These are phyloP conservation scores for Botrytis fragariae DNA, from an alignment of 2,329 filamentous ascomycete species.

Conservation along the genomic window DNA sequence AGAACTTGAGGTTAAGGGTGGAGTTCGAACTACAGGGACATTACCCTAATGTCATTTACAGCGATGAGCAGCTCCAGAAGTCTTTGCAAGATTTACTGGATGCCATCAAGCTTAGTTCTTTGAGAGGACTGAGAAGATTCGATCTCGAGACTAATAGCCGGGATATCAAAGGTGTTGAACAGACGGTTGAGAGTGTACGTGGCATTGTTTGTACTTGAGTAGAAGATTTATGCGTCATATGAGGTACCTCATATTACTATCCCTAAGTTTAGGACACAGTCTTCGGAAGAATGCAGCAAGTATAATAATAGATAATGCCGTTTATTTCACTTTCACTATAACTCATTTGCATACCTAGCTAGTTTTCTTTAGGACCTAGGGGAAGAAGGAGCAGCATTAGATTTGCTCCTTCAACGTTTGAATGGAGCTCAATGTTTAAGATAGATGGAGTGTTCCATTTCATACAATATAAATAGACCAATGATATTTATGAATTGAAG, in stretches of 20 bases:
- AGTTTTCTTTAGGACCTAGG: background rate
- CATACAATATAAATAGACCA: background rate
- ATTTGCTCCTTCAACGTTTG: background rate
- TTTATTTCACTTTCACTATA: background rate
- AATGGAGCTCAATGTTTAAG: background rate
- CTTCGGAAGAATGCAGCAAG: background rate
- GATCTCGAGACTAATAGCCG: background rate
- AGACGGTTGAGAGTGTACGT: background rate
- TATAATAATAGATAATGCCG: background rate
- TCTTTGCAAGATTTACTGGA: background rate
- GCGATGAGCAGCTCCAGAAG: background rate
- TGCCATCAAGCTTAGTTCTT: background rate
- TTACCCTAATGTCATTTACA: too few species aligned
- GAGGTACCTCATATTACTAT: background rate
- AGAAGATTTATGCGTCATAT: background rate
- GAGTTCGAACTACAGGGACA: background rate
- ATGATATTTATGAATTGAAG: background rate
- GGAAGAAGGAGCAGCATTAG: background rate
- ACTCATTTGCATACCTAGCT: background rate
- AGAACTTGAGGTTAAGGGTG: background rate
- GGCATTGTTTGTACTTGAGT: background rate
- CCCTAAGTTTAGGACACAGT: background rate
- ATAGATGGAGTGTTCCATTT: background rate
- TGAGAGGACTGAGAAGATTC: slow-evolving; percentile 7
- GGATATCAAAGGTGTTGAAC: background rate